Evolutionary conservation across 2,329 filamentous ascomycete genomes (phyloP).

Genomic region (Periconia digitata): DNA sequence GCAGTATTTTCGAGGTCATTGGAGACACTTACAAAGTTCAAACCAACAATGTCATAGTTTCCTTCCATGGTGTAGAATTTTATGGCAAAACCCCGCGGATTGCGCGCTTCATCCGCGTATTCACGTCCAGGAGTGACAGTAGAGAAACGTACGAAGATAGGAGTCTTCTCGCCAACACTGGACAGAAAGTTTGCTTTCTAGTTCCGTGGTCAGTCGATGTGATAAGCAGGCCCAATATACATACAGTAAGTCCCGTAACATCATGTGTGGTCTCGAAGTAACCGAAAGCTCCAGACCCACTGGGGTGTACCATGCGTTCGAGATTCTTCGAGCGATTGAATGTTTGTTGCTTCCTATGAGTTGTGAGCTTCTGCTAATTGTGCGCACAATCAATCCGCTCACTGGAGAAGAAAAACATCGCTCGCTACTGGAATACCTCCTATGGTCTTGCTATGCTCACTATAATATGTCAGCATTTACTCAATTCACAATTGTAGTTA

Average conservation of each 20-base stretch:
- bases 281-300: constrained; percentile 49
- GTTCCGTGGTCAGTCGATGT: neutral
- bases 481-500: neutral
- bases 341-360: constrained; percentile 52
- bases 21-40: constrained; percentile 57
- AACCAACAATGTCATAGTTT: constrained; percentile 73
- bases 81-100: constrained; percentile 71
- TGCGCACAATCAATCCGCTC: no score
- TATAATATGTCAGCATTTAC: constrained; percentile 10
- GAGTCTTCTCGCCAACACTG: constrained; percentile 48
- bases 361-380: no score
- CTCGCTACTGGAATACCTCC: constrained; percentile 55
- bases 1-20: neutral
- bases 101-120: constrained; percentile 70
- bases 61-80: constrained; percentile 75
- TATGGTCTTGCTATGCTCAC: constrained; percentile 54
- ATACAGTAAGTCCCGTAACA: constrained; percentile 35
- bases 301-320: constrained; percentile 47
- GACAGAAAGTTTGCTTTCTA: constrained; percentile 47
- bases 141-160: constrained; percentile 69
- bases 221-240: no score
- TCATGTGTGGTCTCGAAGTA: constrained; percentile 50
- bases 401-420: constrained; percentile 55
- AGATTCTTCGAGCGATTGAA: constrained; percentile 60
- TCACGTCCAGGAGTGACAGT: constrained; percentile 75